Evolutionary conservation across 768 basidiomycete genomes (phyloP).

Genomic region (Phaffia tasmanica): DNA sequence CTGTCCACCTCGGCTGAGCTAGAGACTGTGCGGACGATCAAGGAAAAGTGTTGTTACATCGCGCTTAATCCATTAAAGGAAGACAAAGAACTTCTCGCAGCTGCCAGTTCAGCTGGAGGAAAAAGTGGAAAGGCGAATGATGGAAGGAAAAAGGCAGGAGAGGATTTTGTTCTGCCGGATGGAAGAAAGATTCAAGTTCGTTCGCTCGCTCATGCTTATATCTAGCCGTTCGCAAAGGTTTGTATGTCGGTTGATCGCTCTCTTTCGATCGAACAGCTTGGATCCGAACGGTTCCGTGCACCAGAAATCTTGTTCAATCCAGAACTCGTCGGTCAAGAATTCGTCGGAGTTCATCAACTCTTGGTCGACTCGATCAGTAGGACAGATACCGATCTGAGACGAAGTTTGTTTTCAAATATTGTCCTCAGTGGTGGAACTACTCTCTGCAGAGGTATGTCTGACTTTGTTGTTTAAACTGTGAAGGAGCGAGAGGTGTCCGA

Average conservation of each 20-base stretch:
- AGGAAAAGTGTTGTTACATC: conserved; percentile 96
- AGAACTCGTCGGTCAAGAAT: conserved; percentile 89
- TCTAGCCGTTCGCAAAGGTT: background rate
- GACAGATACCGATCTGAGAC: conserved; percentile 90
- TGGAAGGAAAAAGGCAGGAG: conserved; percentile 13
- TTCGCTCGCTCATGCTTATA: conserved; percentile 15
- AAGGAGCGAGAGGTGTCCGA: background rate
- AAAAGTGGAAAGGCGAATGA: background rate
- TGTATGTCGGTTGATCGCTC: background rate
- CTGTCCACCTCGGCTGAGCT: conserved; percentile 93
- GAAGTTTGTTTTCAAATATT: conserved; percentile 90
- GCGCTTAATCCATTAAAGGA: conserved; percentile 87
- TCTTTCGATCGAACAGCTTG: conserved; percentile 51
- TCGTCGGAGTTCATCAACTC: conserved; percentile 93
- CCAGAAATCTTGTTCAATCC: conserved; percentile 98
- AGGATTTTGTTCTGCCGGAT: conserved; percentile 88
- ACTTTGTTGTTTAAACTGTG: background rate
- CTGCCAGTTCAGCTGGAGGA: conserved; percentile 35
- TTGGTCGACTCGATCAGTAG: conserved; percentile 96
- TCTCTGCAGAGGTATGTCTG: conserved; percentile 65
- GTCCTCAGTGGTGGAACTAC: conserved; percentile 95
- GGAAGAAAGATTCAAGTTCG: conserved; percentile 81
- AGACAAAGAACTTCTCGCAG: conserved; percentile 64
- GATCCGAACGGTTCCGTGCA: conserved; percentile 86
- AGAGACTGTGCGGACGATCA: conserved; percentile 92